phyloP scores from a whole-genome alignment of 164 flowering plant genomes.

The Amborella trichopoda region DNA sequence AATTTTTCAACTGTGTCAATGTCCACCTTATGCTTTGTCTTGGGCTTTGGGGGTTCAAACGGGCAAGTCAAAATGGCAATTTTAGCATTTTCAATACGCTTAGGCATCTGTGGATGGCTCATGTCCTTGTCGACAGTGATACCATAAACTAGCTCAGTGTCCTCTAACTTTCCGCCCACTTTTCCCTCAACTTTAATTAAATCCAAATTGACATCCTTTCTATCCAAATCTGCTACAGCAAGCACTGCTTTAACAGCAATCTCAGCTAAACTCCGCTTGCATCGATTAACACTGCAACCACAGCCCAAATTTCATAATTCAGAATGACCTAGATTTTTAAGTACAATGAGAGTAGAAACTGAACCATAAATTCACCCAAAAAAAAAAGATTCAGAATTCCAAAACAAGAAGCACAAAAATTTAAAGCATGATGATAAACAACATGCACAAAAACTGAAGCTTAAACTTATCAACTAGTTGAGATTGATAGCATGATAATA shows the following conservation, averaged over 20 bases:
- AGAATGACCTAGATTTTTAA: too few species aligned
- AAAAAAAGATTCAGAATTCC: too few species aligned
- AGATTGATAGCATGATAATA: too few species aligned
- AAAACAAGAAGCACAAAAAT: too few species aligned
- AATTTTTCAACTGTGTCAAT: constrained; percentile 95
- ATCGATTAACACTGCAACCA: constrained; percentile 77
- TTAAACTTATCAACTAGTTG: too few species aligned
- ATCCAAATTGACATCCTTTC: constrained; percentile 93
- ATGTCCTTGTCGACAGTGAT: constrained; percentile 95
- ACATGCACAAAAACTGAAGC: too few species aligned
- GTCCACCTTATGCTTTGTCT: constrained; percentile 99
- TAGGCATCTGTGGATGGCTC: constrained; percentile 99
- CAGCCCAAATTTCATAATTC: too few species aligned
- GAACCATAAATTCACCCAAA: too few species aligned
- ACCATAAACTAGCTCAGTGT: constrained; percentile 86
- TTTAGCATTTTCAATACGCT: constrained; percentile 77
- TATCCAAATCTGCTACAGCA: constrained; percentile 95
- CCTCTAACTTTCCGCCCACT: constrained; percentile 96
- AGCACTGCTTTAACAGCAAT: constrained; percentile 97
- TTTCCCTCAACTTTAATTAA: constrained; percentile 94
- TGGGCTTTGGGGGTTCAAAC: constrained; percentile 99
- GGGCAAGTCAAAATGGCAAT: constrained; percentile 98
- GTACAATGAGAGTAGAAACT: too few species aligned
- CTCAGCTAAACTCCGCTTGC: constrained; percentile 90
- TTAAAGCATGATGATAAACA: too few species aligned